Base-by-base conservation (phyloP, 1,139 yeast species). In the Suhomyces yuchorum region DNA sequence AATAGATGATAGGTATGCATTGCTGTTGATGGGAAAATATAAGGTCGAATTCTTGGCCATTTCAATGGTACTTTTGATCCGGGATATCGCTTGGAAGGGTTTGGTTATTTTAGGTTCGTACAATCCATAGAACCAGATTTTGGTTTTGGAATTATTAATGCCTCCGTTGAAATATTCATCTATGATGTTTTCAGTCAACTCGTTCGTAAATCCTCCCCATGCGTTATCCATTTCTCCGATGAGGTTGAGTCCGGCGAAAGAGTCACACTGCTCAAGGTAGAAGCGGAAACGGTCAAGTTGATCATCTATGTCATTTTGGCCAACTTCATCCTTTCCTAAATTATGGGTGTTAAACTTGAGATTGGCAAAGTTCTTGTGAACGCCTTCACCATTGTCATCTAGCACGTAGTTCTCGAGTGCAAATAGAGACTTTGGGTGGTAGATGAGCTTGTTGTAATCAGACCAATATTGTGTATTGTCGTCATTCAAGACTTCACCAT, bases 151-250 rank as follows among this genome's bases (percentile, higher is more conserved):
- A 46, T 61, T 63, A 19, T 77, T 62, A 41, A 51, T 57, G 3
- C 77, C 73, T 58, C 86, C 87, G 8, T 91, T 83, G 49, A 81
- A 72, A 56, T 82, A 84, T 53, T 90, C 96, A 63, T 92, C 97
- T 45, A 81, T 73, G 24, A 91, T 50, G 18, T 75, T 77, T 12
- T 71, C 61, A 28, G 91, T 52, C 54, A 84, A 57, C 40, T 75
- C 75, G 33, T 71, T 64, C 1, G 88, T 67, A 56, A 87, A 85
- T 0, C 96, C 97, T 38, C 92, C 85, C 98, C 98, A 93, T 0
- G 86, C 87, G 34, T 82, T 75, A 60, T 87, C 93, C 5, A 85
- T 56, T 44, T 90, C 96, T 0, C 87, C 78, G 2, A 84, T 61
- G 0, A 88, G 48, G 54, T 85, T 87, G 11, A 92, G 53, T 1